Percentiles rank a stretch among this genome's conserved stretches.
Conservation (phyloP, 345 rosid species). For the Mangifera indica region DNA sequence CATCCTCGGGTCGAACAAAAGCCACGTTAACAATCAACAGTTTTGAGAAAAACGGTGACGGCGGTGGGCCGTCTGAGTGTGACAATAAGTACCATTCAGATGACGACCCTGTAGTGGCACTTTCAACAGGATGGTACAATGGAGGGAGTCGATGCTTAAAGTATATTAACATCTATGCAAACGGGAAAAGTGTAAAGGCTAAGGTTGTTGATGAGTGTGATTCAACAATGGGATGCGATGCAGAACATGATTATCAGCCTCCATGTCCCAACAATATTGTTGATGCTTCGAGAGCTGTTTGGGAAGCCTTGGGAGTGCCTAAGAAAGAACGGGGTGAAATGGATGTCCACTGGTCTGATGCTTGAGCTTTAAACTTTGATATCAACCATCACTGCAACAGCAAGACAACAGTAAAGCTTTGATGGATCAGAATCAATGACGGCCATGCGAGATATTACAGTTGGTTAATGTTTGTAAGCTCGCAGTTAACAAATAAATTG, state of each 20-base stretch:
- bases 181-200: slow-evolving; percentile 24
- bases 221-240: slow-evolving; percentile 26
- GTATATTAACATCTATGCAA: slow-evolving; percentile 24
- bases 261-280: slow-evolving; percentile 31
- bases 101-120: slow-evolving; percentile 22
- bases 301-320: slow-evolving; percentile 28
- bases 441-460: too few relatives aligned
- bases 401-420: too few relatives aligned
- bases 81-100: slow-evolving; percentile 25
- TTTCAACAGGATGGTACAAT: slow-evolving; percentile 40
- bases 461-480: too few relatives aligned
- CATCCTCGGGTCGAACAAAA: slow-evolving; percentile 13
- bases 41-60: slow-evolving; percentile 23
- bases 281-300: slow-evolving; percentile 34
- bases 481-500: too few relatives aligned
- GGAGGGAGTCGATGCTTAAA: slow-evolving; percentile 21
- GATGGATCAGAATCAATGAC: too few relatives aligned
- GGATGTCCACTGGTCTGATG: slow-evolving; percentile 29
- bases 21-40: slow-evolving; percentile 26
- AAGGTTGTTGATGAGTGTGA: slow-evolving; percentile 37
- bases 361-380: background rate
- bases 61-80: slow-evolving; percentile 33
- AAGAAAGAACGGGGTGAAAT: slow-evolving; percentile 6
- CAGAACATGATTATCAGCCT: slow-evolving; percentile 31
- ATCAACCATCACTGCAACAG: too few relatives aligned